phyloP scores from a whole-genome alignment of 2,329 filamentous ascomycete species.

The Hansfordia pulvinata region DNA sequence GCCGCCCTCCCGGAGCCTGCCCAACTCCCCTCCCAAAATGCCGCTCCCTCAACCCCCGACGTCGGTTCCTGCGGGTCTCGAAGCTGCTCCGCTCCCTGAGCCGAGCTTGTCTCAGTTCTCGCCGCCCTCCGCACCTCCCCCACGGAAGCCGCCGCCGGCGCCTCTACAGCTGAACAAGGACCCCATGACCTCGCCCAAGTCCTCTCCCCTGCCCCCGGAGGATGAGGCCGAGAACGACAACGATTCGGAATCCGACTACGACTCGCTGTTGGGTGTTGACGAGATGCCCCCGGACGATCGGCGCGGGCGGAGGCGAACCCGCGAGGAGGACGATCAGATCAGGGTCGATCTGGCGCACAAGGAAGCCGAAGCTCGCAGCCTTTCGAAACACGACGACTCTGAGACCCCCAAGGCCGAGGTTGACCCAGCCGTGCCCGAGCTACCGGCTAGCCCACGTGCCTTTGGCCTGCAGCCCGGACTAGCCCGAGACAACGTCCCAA shows the following conservation, averaged over 20 bases:
- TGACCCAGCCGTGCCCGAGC: slow-evolving; percentile 14
- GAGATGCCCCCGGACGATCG: slow-evolving; percentile 42
- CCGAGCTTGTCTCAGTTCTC: slow-evolving; percentile 27
- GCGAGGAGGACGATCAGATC: slow-evolving; percentile 74
- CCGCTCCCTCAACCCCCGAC: slow-evolving; percentile 37
- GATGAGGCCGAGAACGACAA: slow-evolving; percentile 43
- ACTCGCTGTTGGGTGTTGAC: slow-evolving; percentile 59
- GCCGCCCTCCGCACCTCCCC: slow-evolving; percentile 41
- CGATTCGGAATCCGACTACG: slow-evolving; percentile 69
- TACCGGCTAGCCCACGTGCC: slow-evolving; percentile 24
- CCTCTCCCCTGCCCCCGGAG: slow-evolving; percentile 11
- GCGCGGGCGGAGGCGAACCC: slow-evolving; percentile 68
- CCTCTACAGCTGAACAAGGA: slow-evolving; percentile 57
- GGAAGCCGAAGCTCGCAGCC: slow-evolving; percentile 57
- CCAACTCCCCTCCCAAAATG: slow-evolving; percentile 33
- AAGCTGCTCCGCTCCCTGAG: too few relatives aligned
- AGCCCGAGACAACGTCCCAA: slow-evolving; percentile 24
- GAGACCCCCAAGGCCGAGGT: too few relatives aligned
- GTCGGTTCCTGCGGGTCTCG: too few relatives aligned
- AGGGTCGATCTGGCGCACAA: slow-evolving; percentile 55
- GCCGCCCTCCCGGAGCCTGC: slow-evolving; percentile 42
- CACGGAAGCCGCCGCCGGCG: slow-evolving; percentile 72
- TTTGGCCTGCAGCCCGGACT: slow-evolving; percentile 15
- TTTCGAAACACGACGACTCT: slow-evolving; percentile 64
- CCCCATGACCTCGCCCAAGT: too few relatives aligned